A percentile compares a stretch with the other conserved stretches of the same genome.
phyloP scores from a whole-genome alignment of 2,329 filamentous ascomycete species.

The Xylariaceae sp. region DNA sequence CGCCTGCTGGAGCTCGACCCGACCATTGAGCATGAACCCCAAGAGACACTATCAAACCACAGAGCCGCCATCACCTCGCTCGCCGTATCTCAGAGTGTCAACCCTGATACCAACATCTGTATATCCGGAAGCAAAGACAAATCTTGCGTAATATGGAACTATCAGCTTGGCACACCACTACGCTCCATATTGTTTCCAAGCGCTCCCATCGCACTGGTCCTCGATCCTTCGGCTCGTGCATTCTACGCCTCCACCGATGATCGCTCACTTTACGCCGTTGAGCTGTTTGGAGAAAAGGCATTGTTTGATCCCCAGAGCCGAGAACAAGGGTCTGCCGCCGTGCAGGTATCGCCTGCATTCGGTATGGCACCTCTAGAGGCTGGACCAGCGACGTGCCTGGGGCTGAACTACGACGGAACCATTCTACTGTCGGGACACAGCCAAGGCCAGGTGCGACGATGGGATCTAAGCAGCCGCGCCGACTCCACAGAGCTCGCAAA shows the following conservation, averaged over 20 bases:
- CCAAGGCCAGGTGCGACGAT: slow-evolving; percentile 70
- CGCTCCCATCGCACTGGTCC: slow-evolving; percentile 63
- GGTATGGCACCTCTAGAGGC: slow-evolving; percentile 56
- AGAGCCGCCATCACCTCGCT: slow-evolving; percentile 65
- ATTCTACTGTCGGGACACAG: slow-evolving; percentile 74
- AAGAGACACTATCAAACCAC: slow-evolving; percentile 73
- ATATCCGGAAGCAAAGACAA: slow-evolving; percentile 81
- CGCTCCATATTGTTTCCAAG: slow-evolving; percentile 75
- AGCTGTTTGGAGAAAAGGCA: slow-evolving; percentile 57
- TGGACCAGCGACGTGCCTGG: slow-evolving; percentile 62
- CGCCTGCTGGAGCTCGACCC: slow-evolving; percentile 59
- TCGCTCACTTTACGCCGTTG: slow-evolving; percentile 71
- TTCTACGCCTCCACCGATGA: slow-evolving; percentile 78
- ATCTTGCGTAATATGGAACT: slow-evolving; percentile 90
- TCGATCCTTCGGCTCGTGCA: slow-evolving; percentile 80
- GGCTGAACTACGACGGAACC: slow-evolving; percentile 76
- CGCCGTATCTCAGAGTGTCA: slow-evolving; percentile 58
- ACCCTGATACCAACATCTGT: slow-evolving; percentile 68
- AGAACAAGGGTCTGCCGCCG: slow-evolving; percentile 52
- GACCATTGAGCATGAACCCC: slow-evolving; percentile 58
- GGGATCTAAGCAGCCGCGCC: slow-evolving; percentile 69
- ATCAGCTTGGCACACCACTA: slow-evolving; percentile 67
- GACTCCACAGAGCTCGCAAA: slow-evolving; percentile 63
- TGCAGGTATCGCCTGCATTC: slow-evolving; percentile 49
- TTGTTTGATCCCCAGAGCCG: slow-evolving; percentile 48